Evolutionary conservation across 2,329 filamentous ascomycete species (phyloP).

Genomic region (Clathrospora elynae): DNA sequence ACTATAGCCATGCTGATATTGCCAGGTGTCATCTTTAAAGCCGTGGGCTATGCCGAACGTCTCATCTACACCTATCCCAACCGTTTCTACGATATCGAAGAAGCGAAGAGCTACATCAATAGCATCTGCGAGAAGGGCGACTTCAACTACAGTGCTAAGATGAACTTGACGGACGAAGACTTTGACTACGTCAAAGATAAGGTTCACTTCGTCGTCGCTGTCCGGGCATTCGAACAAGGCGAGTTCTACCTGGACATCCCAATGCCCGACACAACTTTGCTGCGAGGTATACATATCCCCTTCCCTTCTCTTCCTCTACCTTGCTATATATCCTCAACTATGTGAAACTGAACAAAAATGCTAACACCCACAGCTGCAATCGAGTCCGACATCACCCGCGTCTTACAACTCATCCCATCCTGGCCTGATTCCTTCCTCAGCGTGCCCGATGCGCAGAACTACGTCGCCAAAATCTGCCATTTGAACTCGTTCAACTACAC

Average conservation of each 20-base stretch:
- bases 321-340: no score
- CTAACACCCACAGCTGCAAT: no score
- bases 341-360: no score
- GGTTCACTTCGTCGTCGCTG: constrained; percentile 12
- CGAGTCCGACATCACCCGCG: no score
- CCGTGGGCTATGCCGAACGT: background rate
- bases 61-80: constrained; percentile 8
- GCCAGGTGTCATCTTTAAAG: background rate
- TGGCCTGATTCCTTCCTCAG: no score
- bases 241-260: constrained; percentile 16
- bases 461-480: no score
- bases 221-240: constrained; percentile 9
- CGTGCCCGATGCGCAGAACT: no score
- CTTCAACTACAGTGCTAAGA: constrained; percentile 1
- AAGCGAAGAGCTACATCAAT: constrained; percentile 8
- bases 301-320: no score
- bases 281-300: background rate
- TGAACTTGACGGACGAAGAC: background rate
- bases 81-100: constrained; percentile 10
- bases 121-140: background rate
- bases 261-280: constrained; percentile 1
- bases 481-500: no score
- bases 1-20: background rate
- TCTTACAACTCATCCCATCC: no score
- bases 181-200: constrained; percentile 8